phyloP scores from a whole-genome alignment of 1,139 yeast species.

The Zygosaccharomyces sapae region DNA sequence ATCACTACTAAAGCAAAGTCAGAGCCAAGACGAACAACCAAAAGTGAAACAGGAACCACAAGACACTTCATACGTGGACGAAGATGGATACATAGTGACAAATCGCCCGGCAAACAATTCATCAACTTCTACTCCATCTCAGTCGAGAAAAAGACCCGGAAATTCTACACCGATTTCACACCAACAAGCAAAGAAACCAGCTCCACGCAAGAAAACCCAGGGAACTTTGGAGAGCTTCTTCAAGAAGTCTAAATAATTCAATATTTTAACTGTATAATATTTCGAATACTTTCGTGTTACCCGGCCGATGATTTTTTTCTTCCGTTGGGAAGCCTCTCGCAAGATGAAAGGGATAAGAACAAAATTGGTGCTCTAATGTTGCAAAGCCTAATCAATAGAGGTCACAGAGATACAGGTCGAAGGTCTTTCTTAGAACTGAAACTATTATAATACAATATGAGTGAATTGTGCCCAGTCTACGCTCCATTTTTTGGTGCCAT shows the following conservation, averaged over 20 bases:
- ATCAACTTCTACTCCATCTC: constrained; percentile 14
- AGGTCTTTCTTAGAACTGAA: neutral
- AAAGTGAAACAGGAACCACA: constrained; percentile 10
- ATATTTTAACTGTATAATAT: constrained; percentile 4
- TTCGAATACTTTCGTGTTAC: constrained; percentile 9
- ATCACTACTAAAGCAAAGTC: constrained; percentile 20
- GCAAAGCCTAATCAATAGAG: neutral
- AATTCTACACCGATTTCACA: constrained; percentile 13
- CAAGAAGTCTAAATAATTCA: constrained; percentile 17
- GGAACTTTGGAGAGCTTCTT: constrained; percentile 33
- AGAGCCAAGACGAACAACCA: constrained; percentile 8
- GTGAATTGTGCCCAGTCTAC: constrained; percentile 40
- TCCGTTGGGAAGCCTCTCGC: constrained; percentile 9
- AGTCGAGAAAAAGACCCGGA: constrained; percentile 9
- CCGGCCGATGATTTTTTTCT: constrained; percentile 11
- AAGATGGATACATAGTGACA: constrained; percentile 36
- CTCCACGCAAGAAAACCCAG: constrained; percentile 24
- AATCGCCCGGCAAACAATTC: constrained; percentile 12
- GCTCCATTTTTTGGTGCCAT: constrained; percentile 92
- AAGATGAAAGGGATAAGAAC: constrained; percentile 8
- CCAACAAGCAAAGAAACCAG: constrained; percentile 9
- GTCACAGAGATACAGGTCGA: neutral
- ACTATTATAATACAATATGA: constrained; percentile 17
- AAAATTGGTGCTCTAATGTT: neutral
- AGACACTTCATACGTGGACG: constrained; percentile 27